Conservation (phyloP, 495 filamentous ascomycete species). For the Lasiosphaeria hispida region DNA sequence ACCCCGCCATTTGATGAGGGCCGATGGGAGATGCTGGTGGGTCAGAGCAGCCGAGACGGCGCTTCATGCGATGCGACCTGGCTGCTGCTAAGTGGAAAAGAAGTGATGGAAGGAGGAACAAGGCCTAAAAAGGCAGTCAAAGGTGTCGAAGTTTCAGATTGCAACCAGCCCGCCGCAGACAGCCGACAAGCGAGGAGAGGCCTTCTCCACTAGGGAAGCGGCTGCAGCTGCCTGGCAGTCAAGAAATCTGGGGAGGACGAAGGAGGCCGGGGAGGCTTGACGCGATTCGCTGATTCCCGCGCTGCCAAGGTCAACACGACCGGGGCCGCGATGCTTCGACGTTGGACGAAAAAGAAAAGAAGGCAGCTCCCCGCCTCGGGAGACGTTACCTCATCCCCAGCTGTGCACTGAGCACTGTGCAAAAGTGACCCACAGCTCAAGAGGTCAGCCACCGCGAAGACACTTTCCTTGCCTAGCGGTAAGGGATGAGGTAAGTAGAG, state of each 20-base stretch:
- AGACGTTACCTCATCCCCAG: constrained; percentile 3
- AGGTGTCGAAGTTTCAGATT: not conserved
- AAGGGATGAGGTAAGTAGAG: no score
- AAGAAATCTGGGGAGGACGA: no score
- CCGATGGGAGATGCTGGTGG: no score
- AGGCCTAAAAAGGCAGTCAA: no score
- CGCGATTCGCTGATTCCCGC: not conserved
- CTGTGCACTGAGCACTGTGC: no score
- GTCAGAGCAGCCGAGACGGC: constrained; percentile 14
- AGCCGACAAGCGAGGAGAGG: not conserved
- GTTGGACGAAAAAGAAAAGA: constrained; percentile 1
- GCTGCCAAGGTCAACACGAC: no score
- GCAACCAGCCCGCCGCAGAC: not conserved
- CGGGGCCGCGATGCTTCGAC: not conserved
- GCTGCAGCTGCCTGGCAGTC: no score
- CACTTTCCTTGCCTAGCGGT: not conserved
- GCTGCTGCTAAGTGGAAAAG: not conserved
- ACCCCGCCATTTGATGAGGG: constrained; percentile 14
- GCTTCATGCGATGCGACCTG: constrained; percentile 21
- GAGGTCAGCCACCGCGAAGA: not conserved
- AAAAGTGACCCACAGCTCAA: no score
- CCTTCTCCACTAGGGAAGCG: not conserved
- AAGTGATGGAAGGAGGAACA: not conserved
- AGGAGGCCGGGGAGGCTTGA: not conserved
- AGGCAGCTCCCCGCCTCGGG: constrained; percentile 8